Evolutionary conservation across 495 filamentous ascomycete species (phyloP).

Genomic region (Pyronema domesticum): DNA sequence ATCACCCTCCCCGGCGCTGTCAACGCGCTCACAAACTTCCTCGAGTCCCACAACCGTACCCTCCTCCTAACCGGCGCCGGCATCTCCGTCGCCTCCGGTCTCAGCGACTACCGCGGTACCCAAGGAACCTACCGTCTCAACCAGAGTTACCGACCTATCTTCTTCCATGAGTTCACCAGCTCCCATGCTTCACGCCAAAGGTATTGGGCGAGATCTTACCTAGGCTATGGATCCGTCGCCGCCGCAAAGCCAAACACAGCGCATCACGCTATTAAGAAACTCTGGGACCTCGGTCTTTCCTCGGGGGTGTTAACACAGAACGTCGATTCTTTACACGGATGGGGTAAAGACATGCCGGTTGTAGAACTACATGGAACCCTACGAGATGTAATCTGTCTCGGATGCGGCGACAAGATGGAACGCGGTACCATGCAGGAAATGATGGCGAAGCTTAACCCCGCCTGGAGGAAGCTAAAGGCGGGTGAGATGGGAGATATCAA

Average conservation of each 20-base stretch:
- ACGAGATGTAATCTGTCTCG: slow-evolving; percentile 61
- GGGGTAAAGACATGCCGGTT: background rate
- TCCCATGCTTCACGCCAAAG: slow-evolving; percentile 77
- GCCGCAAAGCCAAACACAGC: slow-evolving; percentile 62
- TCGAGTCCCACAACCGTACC: slow-evolving; percentile 36
- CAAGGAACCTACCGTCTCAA: slow-evolving; percentile 88
- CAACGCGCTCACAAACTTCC: slow-evolving; percentile 54
- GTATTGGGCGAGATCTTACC: slow-evolving; percentile 89
- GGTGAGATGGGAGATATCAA: slow-evolving; percentile 30
- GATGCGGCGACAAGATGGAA: slow-evolving; percentile 47
- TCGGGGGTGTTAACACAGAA: slow-evolving; percentile 75
- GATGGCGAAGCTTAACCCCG: slow-evolving; percentile 64
- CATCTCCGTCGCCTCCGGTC: slow-evolving; percentile 78
- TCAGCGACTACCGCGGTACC: slow-evolving; percentile 80
- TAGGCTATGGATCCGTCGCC: slow-evolving; percentile 71
- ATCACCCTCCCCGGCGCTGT: slow-evolving; percentile 53
- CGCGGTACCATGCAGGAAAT: slow-evolving; percentile 56
- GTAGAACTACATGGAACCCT: slow-evolving; percentile 79
- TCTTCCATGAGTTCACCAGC: slow-evolving; percentile 69
- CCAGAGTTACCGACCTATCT: slow-evolving; percentile 75
- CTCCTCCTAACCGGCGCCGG: slow-evolving; percentile 86
- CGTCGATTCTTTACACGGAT: background rate
- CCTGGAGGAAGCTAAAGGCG: slow-evolving; percentile 52
- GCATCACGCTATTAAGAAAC: slow-evolving; percentile 54
- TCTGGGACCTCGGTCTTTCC: slow-evolving; percentile 54